phyloP scores from a whole-genome alignment of 208 protist genomes.

The Trypanosoma lewisi region DNA sequence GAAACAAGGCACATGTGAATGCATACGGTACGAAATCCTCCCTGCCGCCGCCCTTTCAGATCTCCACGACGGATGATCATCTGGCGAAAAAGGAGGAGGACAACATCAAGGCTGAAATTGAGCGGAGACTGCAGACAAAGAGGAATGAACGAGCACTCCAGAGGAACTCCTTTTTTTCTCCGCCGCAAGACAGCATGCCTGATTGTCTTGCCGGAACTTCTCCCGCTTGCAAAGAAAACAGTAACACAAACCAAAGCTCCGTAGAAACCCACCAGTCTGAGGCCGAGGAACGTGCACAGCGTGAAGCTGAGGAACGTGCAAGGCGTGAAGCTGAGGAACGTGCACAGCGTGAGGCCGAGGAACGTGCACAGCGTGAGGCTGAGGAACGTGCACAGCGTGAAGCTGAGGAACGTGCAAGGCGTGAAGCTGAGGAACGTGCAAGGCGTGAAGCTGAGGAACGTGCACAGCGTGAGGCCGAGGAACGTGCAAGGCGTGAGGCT shows the following conservation, averaged over 20 bases:
- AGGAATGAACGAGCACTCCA: constrained; percentile 26
- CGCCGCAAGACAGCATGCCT: neutral
- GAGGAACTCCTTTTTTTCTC: neutral
- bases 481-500: constrained; percentile 42
- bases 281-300: constrained; percentile 15
- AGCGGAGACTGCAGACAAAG: constrained; percentile 43
- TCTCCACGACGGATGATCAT: constrained; percentile 40
- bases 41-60: constrained; percentile 36
- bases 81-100: constrained; percentile 32
- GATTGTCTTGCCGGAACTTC: neutral
- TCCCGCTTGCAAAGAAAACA: neutral
- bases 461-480: constrained; percentile 30
- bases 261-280: too few relatives aligned
- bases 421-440: constrained; percentile 30
- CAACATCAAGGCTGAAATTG: constrained; percentile 45
- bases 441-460: constrained; percentile 16
- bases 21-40: constrained; percentile 9
- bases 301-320: constrained; percentile 15
- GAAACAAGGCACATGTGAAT: constrained; percentile 13
- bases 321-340: constrained; percentile 40
- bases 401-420: constrained; percentile 47
- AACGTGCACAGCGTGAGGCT: constrained; percentile 37
- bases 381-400: constrained; percentile 26
- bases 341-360: constrained; percentile 22
- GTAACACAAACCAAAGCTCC: neutral